Base-by-base conservation (phyloP, 1,284 basidiomycete species). In the Ceratobasidium sp. region DNA sequence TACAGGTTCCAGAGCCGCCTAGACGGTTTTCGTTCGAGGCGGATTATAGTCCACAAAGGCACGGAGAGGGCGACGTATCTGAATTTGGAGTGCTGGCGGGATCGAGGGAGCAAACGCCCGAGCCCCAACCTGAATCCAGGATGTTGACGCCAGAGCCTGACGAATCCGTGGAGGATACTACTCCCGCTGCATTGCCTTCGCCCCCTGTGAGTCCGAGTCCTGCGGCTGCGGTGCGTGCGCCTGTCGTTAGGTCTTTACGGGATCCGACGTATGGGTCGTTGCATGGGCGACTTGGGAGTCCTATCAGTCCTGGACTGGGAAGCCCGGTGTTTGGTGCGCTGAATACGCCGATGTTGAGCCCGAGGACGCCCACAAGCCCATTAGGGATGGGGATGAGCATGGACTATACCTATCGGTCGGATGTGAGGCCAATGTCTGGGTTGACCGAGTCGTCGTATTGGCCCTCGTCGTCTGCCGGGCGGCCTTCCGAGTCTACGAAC, bases 361-460 rank as follows among this genome's bases (percentile, higher is more conserved):
- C 38, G 7, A 59, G 57, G 7, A 21, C 57, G 41, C 57, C 18
- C n/a, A 35, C 30, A 1, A 59, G 38, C 18, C 50, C 63, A 5
- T 14, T 32, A 3, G 52, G 35, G 44, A 43, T 69, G 64, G 63
- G 63, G 2, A 66, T 66, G 46, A n/a, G 21, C n/a, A 58, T 58
- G 55, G 55, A 58, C 23, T 9, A 9, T 18, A 38, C 14, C 2
- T 58, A 58, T 18, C 55, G 50, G 9, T 55, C 50, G 38, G 64
- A 69, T 41, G 64, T 69, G n/a, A 50, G 64, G 11, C 64, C 64
- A 13, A 44, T 69, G n/a, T 69, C 64, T 35, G 64, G 52, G 23
- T 43, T 43, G 14, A 69, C 64, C 50, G 64, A 69, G 32, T 69
- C 64, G 41, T 55, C 64, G 35, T 69, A 69, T 23, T 47, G 64